Evolutionary conservation across 495 filamentous ascomycete species (phyloP), one percentile per base, ranked within the genome.

Genomic region (Penicillium pancosmium): DNA sequence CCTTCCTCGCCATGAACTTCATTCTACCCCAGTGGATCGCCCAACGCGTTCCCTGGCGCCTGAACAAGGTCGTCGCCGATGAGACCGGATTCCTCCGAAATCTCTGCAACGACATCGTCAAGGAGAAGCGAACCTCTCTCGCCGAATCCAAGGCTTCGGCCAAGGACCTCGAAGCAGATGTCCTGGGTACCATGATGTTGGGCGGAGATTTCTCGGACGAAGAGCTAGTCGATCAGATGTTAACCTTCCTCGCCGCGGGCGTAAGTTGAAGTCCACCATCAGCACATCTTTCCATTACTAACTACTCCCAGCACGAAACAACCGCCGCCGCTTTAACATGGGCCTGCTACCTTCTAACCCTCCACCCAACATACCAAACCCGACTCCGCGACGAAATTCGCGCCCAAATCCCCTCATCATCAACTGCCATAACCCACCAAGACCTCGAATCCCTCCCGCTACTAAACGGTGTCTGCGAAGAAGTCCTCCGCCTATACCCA

Each of bases 71-170:
- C 11, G 73, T 95, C 8, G 61, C 73, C 1, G 64, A 67, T 0
- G 87, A 90, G 4, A 77, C 81, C 1, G 69, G 67, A 2, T 79
- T 82, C 51, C 87, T 95, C 59, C 84, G 87, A 16, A 64, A 74
- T 19, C 72, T 84, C 0, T 91, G 88, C 70, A 77, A 80, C 19
- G 79, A 88, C 15, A 78, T 95, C 15, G 87, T 96, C 51, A 73
- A 70, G 2, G 78, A 84, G 46, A 94, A 93, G 77, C 73, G 74
- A 9, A 55, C 63, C n/a, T 54, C 62, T 5, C 72, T 81, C 25
- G 80, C 85, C 33, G 74, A 75, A 18, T 85, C 85, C 47, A 74
- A 91, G 18, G 81, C 76, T 11, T 82, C 81, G 16, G 79, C 88
- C 56, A 61, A 75, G 72, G 64, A 78, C 25, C 69, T 74, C 1